phyloP scores from a whole-genome alignment of 495 filamentous ascomycete genomes.

The Echria macrotheca region DNA sequence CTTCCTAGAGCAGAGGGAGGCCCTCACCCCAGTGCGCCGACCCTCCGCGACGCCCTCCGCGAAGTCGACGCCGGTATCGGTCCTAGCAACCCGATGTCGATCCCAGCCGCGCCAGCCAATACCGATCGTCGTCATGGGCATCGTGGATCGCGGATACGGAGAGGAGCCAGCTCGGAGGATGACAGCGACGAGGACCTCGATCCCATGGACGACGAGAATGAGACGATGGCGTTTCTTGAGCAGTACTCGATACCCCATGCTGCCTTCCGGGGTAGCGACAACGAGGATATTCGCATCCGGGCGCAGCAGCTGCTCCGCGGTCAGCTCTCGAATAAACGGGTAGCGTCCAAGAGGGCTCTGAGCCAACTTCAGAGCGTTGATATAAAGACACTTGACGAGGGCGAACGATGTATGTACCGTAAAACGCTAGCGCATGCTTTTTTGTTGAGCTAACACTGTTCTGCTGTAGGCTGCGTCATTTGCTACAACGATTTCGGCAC shows the following conservation, averaged over 20 bases:
- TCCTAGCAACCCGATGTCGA: background rate
- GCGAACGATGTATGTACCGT: conserved; percentile 45
- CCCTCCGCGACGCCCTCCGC: background rate
- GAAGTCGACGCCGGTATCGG: background rate
- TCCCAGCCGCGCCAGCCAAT: background rate
- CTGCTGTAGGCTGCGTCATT: conserved; percentile 50
- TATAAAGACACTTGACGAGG: conserved; percentile 36
- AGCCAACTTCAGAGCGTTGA: conserved; percentile 40
- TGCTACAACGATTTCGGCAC: conserved; percentile 54
- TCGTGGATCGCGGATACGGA: too few relatives aligned
- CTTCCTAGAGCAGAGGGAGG: too few relatives aligned
- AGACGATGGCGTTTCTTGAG: conserved; percentile 18
- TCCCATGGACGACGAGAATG: conserved; percentile 19
- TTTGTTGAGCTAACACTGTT: too few relatives aligned
- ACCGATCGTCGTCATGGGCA: conserved; percentile 10
- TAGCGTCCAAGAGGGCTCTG: conserved; percentile 44
- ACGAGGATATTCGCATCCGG: conserved; percentile 28
- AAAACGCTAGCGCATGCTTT: too few relatives aligned
- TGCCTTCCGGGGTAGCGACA: conserved; percentile 4
- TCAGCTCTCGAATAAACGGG: conserved; percentile 33
- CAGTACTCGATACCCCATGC: conserved; percentile 8
- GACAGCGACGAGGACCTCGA: conserved; percentile 27
- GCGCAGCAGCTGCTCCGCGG: conserved; percentile 36
- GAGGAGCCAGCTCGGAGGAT: conserved; percentile 13
- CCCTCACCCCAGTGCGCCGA: too few relatives aligned